A percentile compares a stretch with the other conserved stretches of the same genome.
These are phyloP conservation scores for Podila horticola DNA, from an alignment of 192 early-diverging fungal genomes.

Conservation along the genomic window DNA sequence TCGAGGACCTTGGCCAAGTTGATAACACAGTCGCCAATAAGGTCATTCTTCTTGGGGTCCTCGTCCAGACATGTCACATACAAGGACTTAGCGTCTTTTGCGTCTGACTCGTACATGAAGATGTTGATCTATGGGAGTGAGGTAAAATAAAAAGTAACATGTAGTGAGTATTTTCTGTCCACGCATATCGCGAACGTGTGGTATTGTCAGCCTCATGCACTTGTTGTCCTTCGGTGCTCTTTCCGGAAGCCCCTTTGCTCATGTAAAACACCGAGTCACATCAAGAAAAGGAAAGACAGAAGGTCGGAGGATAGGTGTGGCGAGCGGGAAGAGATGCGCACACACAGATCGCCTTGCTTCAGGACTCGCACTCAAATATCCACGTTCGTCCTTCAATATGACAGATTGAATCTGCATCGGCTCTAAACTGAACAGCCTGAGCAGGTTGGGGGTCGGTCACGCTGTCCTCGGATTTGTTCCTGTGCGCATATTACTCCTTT, in stretches of 20 bases:
- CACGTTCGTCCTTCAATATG: too few relatives aligned
- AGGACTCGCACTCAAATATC: too few relatives aligned
- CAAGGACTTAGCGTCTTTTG: conserved; percentile 43
- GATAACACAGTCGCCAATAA: conserved; percentile 62
- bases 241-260: not conserved
- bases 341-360: too few relatives aligned
- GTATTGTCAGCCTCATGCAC: not conserved
- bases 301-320: too few relatives aligned
- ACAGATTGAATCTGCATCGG: too few relatives aligned
- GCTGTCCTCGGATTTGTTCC: not conserved
- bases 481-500: not conserved
- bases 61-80: conserved; percentile 60
- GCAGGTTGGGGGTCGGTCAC: not conserved
- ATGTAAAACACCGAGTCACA: too few relatives aligned
- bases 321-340: too few relatives aligned
- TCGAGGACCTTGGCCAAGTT: conserved; percentile 61
- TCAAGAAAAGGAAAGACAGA: too few relatives aligned
- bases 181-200: too few relatives aligned
- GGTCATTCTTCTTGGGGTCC: conserved; percentile 60
- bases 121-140: conserved; percentile 50
- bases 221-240: not conserved
- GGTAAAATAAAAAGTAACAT: not conserved
- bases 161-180: too few relatives aligned
- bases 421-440: too few relatives aligned
- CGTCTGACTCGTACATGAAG: conserved; percentile 55